Percentiles rank a stretch among this genome's conserved stretches.
phyloP scores from a whole-genome alignment of 1,139 yeast genomes.

The Trichomonascaceae sp. region DNA sequence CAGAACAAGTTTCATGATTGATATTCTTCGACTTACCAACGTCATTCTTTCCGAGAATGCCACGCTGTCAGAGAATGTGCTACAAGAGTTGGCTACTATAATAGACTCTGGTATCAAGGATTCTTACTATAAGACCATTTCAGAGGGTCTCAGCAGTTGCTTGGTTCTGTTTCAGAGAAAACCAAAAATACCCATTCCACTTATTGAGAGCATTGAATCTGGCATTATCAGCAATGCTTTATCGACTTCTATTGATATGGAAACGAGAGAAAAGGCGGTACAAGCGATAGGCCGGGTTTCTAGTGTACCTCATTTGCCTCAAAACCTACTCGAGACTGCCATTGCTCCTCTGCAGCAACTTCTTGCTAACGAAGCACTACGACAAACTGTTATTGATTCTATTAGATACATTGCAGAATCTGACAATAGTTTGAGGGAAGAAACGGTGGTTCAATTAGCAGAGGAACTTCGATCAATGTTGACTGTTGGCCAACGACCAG shows the following conservation, averaged over 20 bases:
- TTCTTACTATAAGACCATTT: constrained; percentile 46
- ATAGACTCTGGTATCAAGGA: constrained; percentile 42
- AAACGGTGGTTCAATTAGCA: constrained; percentile 21
- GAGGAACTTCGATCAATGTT: constrained; percentile 19
- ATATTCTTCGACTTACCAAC: constrained; percentile 21
- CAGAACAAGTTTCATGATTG: constrained; percentile 19
- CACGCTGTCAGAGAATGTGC: constrained; percentile 15
- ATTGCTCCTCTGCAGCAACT: constrained; percentile 22
- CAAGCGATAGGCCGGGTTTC: constrained; percentile 33
- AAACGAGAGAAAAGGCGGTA: constrained; percentile 46
- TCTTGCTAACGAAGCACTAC: constrained; percentile 29
- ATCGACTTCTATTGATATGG: constrained; percentile 43
- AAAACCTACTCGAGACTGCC: constrained; percentile 13
- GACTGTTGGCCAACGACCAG: constrained; percentile 22
- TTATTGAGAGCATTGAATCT: constrained; percentile 14
- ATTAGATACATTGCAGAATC: constrained; percentile 20
- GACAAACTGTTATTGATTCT: constrained; percentile 25
- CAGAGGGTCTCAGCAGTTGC: constrained; percentile 44
- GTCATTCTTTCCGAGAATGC: constrained; percentile 17
- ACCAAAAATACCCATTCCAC: neutral
- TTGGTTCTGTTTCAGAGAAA: constrained; percentile 25
- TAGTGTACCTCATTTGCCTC: constrained; percentile 14
- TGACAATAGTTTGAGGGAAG: constrained; percentile 4
- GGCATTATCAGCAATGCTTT: constrained; percentile 36
- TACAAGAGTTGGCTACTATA: constrained; percentile 30